These are phyloP conservation scores for Brassica cretica DNA, from an alignment of 345 rosid genomes.

Conservation along the genomic window DNA sequence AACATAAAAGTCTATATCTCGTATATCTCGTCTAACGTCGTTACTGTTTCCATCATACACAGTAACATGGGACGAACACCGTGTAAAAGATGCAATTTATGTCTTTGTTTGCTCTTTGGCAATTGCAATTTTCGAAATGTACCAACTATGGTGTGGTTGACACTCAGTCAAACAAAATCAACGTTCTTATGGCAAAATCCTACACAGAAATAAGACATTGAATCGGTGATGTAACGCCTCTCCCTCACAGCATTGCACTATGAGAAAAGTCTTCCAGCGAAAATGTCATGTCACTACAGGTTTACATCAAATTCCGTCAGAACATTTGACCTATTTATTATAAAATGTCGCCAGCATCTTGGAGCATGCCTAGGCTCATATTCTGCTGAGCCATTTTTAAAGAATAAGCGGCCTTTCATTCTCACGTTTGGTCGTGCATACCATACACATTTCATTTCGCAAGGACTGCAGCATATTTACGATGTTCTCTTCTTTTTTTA, in stretches of 20 bases:
- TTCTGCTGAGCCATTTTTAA: background rate
- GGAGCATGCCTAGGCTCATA: background rate
- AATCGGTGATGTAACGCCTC: background rate
- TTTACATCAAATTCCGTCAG: background rate
- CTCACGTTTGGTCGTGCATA: background rate
- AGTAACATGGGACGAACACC: background rate
- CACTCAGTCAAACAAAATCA: background rate
- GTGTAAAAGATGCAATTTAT: background rate
- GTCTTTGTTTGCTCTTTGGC: background rate
- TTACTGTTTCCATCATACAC: background rate
- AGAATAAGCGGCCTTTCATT: background rate
- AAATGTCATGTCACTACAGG: conserved; percentile 14
- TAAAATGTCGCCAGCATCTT: background rate
- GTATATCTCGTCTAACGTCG: background rate
- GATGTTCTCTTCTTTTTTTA: background rate
- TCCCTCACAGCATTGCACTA: conserved; percentile 13
- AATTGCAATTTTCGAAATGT: background rate
- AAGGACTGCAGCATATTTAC: background rate
- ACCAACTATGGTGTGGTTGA: background rate
- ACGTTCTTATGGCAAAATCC: background rate
- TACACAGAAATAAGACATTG: background rate
- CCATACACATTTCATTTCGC: background rate
- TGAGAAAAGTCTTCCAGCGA: conserved; percentile 12
- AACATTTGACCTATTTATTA: background rate
- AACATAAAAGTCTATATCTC: background rate